Percentiles rank a stretch among this genome's conserved stretches.
These are phyloP conservation scores for Talaromyces sp. DNA, from an alignment of 2,329 filamentous ascomycete species.

Conservation along the genomic window DNA sequence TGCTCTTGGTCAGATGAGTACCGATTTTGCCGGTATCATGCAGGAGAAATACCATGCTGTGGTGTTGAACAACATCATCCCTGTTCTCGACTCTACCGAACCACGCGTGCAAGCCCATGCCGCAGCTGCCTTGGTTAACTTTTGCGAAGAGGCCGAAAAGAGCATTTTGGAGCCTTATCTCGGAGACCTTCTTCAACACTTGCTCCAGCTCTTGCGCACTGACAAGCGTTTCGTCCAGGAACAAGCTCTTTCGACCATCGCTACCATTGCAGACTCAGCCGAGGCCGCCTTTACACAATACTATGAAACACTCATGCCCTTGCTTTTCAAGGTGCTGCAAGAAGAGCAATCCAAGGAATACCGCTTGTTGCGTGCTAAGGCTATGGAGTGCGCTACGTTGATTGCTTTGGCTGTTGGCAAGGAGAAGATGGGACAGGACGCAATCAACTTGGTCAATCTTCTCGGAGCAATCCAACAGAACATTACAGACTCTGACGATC, in stretches of 20 bases:
- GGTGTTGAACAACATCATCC: slow-evolving; percentile 86
- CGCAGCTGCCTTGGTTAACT: slow-evolving; percentile 96
- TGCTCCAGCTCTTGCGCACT: slow-evolving; percentile 84
- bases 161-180: slow-evolving; percentile 87
- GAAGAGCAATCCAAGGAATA: slow-evolving; percentile 93
- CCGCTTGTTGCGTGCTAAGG: slow-evolving; percentile 85
- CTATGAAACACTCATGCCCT: slow-evolving; percentile 92
- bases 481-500: slow-evolving; percentile 88
- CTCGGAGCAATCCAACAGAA: slow-evolving; percentile 80
- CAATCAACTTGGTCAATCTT: slow-evolving; percentile 79
- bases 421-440: slow-evolving; percentile 83
- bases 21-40: slow-evolving; percentile 97
- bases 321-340: slow-evolving; percentile 83
- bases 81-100: slow-evolving; percentile 83
- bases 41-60: slow-evolving; percentile 89
- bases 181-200: slow-evolving; percentile 75
- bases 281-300: slow-evolving; percentile 93
- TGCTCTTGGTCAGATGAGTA: slow-evolving; percentile 99
- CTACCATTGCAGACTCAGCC: slow-evolving; percentile 96
- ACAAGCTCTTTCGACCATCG: slow-evolving; percentile 94
- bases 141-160: slow-evolving; percentile 97
- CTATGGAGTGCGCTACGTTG: slow-evolving; percentile 97
- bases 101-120: slow-evolving; percentile 95
- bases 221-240: slow-evolving; percentile 96
- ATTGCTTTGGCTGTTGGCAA: slow-evolving; percentile 94